Base-by-base conservation (phyloP, 2,329 filamentous ascomycete genomes). In the Ustulina deusta region DNA sequence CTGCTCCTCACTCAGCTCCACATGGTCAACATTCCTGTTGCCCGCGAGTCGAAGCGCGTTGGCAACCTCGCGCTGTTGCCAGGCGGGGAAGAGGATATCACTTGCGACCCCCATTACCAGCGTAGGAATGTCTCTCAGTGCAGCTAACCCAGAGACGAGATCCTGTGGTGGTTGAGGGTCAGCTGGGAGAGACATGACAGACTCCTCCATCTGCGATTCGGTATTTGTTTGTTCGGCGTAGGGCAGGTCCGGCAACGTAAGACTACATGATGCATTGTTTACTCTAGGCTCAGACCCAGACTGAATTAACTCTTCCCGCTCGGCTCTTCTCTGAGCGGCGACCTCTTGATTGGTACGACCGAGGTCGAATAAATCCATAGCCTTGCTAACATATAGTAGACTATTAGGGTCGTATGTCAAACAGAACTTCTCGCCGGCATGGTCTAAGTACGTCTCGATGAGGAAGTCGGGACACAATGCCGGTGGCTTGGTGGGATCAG, bases 361-460 rank as follows among this genome's bases (percentile, higher is more conserved):
- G 0, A 99, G 87, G 75, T 99, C 96, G 79, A 99, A 99, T 13
- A 99, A 85, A 77, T 99, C 96, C 96, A 99, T 99, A 5, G 96
- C 96, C 81, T 99, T 99, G 79, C 93, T 97, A 64, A 99, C 93
- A 79, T 99, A 99, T 2, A 99, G 84, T 44, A 98, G 83, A 76
- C 94, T 97, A 81, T 99, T 99, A 29, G 96, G 90, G 76, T 99
- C 96, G 78, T 98, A 98, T 71, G 96, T 94, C 29, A 99, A 85
- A 78, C 94, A 97, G 84, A 97, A 99, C 80, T 99, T 99, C 83
- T 99, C 96, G 22, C 96, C 96, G 0, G 96, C 96, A 76, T 99
- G 96, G 79, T 99, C 96, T 20, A 99, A 88, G 78, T 99, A 99
- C 0, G 96, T 99, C 82, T 99, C 96, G 72, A 99, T 97, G 27